Conservation (phyloP, 176 grass and related monocot species). For the Eleusine indica region DNA sequence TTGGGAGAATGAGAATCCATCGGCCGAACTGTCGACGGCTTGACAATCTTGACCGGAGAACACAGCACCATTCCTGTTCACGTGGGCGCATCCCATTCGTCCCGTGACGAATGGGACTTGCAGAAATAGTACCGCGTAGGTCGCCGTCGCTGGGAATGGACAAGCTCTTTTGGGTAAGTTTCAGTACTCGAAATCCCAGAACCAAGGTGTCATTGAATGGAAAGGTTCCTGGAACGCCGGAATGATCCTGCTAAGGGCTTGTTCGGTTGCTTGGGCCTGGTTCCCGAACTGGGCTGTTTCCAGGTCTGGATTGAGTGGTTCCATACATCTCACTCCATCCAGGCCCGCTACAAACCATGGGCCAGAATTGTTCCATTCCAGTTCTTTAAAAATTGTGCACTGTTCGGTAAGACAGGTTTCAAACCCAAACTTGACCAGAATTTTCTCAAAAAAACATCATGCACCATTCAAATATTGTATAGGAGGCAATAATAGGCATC, state of each 20-base stretch:
- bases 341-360: too few relatives aligned
- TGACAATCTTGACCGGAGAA: constrained; percentile 59
- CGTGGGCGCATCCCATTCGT: constrained; percentile 58
- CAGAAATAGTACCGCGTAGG: not conserved
- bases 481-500: too few relatives aligned
- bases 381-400: too few relatives aligned
- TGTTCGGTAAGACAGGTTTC: too few relatives aligned
- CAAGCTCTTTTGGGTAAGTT: not conserved
- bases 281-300: too few relatives aligned
- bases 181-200: not conserved
- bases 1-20: constrained; percentile 33
- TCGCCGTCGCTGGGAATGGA: constrained; percentile 21
- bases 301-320: too few relatives aligned
- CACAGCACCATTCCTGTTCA: constrained; percentile 39
- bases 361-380: too few relatives aligned
- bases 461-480: too few relatives aligned
- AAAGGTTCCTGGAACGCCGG: constrained; percentile 37
- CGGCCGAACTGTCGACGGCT: constrained; percentile 22
- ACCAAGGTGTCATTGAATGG: not conserved
- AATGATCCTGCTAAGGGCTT: constrained; percentile 13
- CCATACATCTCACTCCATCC: too few relatives aligned
- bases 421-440: too few relatives aligned
- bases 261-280: too few relatives aligned
- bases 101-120: constrained; percentile 35
- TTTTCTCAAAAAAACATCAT: too few relatives aligned